Evolutionary conservation across 179 eudicot species (phyloP).

Genomic region (Spinacia oleracea): DNA sequence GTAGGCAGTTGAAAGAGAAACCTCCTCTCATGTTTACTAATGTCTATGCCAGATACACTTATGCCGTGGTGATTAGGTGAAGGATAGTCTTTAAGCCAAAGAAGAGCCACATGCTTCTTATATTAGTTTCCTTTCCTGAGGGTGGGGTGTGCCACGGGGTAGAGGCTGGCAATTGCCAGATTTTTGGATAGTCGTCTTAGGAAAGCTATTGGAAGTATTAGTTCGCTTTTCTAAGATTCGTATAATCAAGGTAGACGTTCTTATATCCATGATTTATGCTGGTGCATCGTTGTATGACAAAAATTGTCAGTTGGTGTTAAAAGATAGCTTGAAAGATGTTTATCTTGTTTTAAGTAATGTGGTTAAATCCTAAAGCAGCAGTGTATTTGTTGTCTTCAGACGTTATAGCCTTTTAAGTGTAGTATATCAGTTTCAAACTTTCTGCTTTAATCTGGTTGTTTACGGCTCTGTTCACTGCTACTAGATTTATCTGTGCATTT

Average conservation of each 20-base stretch:
- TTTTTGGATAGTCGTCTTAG: too few species aligned
- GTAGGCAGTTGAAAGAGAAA: too few species aligned
- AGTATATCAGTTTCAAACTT: background rate
- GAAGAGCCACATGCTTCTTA: too few species aligned
- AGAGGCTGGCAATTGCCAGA: too few species aligned
- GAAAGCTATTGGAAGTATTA: too few species aligned
- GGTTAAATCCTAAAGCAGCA: background rate
- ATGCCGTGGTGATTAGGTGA: too few species aligned
- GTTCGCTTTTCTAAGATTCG: too few species aligned
- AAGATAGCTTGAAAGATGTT: background rate
- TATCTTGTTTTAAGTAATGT: background rate
- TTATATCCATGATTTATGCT: background rate
- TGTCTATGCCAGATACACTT: too few species aligned
- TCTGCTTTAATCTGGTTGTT: background rate
- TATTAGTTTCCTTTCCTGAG: too few species aligned
- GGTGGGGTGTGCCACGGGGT: too few species aligned
- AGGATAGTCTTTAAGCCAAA: too few species aligned
- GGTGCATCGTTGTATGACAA: background rate
- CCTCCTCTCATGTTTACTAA: too few species aligned
- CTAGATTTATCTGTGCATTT: background rate
- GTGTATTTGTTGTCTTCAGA: background rate
- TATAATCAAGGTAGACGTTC: background rate
- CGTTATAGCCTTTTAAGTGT: background rate
- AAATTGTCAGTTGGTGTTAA: background rate
- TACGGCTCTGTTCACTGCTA: background rate